Evolutionary conservation across 208 protist genomes (phyloP).

Genomic region (Acanthamoeba lenticulata): DNA sequence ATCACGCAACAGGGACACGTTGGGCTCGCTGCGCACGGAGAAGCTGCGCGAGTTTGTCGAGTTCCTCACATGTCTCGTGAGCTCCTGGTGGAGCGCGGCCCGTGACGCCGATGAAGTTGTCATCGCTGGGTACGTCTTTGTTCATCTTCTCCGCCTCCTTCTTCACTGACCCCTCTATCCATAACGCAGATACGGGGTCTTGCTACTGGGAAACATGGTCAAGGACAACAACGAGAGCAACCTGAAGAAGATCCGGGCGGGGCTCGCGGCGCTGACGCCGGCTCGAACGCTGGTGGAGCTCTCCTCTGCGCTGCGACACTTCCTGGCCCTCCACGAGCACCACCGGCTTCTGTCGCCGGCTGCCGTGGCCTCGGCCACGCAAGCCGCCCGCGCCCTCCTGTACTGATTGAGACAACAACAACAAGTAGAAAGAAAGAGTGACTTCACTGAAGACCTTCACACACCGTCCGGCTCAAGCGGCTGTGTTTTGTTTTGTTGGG

Average conservation of each 20-base stretch:
- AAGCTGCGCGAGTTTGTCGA: not conserved
- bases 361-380: not conserved
- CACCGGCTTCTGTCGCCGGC: not conserved
- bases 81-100: not conserved
- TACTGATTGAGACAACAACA: no score
- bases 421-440: no score
- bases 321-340: slow-evolving; percentile 7
- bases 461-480: no score
- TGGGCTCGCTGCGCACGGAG: not conserved
- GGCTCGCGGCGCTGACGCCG: not conserved
- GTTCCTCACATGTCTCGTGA: not conserved
- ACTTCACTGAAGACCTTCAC: no score
- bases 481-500: no score
- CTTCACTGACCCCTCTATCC: not conserved
- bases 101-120: not conserved
- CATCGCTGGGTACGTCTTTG: not conserved
- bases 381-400: not conserved
- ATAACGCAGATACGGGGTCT: not conserved
- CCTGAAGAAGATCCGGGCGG: not conserved
- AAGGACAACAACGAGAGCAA: slow-evolving; percentile 9
- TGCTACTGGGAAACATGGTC: not conserved
- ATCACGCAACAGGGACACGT: not conserved
- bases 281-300: not conserved
- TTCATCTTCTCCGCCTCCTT: not conserved
- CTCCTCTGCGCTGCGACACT: slow-evolving; percentile 19